Conservation (phyloP, 129 eudicot genomes). For the Chrysanthemum seticuspe region DNA sequence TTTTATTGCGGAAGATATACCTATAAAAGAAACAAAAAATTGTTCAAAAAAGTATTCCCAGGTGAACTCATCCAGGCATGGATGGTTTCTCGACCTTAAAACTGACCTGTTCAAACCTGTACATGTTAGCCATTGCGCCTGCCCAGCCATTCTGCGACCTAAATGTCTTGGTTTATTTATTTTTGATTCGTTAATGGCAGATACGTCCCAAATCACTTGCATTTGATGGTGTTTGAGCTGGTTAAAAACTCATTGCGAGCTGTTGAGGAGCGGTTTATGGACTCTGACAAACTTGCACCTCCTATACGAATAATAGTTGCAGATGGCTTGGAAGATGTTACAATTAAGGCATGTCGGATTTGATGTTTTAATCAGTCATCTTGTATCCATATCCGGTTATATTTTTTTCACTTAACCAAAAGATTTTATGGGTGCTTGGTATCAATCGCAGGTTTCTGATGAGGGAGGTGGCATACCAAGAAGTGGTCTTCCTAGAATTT, state of each 20-base stretch:
- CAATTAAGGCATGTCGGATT: slow-evolving; percentile 68
- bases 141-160: slow-evolving; percentile 3
- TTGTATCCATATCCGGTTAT: neutral
- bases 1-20: neutral
- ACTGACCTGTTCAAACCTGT: no score
- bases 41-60: neutral
- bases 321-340: slow-evolving; percentile 95
- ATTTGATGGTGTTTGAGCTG: slow-evolving; percentile 96
- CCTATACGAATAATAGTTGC: slow-evolving; percentile 91
- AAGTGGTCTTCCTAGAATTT: slow-evolving; percentile 89
- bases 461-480: slow-evolving; percentile 99
- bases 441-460: slow-evolving; percentile 64
- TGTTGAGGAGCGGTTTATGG: slow-evolving; percentile 89
- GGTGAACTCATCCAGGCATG: no score
- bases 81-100: no score
- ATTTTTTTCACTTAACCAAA: slow-evolving; percentile 3
- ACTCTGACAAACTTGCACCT: slow-evolving; percentile 83
- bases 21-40: neutral
- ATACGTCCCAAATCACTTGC: slow-evolving; percentile 90
- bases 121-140: neutral
- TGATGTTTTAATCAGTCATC: neutral
- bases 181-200: slow-evolving; percentile 37
- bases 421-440: neutral
- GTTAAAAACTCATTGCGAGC: slow-evolving; percentile 97
- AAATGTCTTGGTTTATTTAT: neutral